Conservation (phyloP, 495 filamentous ascomycete species). For the Aspergillus ostianus region DNA sequence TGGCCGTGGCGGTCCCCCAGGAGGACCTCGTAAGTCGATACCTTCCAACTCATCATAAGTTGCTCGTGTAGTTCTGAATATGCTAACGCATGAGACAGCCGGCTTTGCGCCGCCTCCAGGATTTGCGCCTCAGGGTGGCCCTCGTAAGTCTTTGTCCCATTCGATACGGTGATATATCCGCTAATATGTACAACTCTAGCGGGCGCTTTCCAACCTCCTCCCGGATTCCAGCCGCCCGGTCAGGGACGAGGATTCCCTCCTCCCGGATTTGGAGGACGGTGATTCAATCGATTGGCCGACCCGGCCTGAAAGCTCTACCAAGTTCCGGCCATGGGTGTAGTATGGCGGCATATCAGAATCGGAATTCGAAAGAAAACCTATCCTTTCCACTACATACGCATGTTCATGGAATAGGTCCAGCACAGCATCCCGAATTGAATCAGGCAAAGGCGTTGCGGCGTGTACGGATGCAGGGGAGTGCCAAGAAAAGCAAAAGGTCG, state of each 20-base stretch:
- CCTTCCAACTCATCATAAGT: background rate
- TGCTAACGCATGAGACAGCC: conserved; percentile 32
- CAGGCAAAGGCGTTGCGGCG: conserved; percentile 50
- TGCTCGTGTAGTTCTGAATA: background rate
- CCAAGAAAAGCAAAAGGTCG: conserved; percentile 26
- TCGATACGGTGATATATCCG: conserved; percentile 3
- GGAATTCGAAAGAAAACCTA: conserved; percentile 1
- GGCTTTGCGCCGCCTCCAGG: conserved; percentile 65
- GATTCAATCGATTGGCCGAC: conserved; percentile 28
- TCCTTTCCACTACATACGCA: conserved; percentile 11
- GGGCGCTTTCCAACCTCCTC: conserved; percentile 66
- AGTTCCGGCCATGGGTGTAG: conserved; percentile 12
- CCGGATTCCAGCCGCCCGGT: conserved; percentile 63
- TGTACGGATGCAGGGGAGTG: conserved; percentile 42
- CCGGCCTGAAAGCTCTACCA: conserved; percentile 2
- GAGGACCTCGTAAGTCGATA: conserved; percentile 59
- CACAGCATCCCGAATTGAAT: conserved; percentile 32
- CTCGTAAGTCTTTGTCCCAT: conserved; percentile 49
- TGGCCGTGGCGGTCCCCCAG: conserved; percentile 67
- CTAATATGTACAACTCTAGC: conserved; percentile 35
- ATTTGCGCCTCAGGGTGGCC: conserved; percentile 57
- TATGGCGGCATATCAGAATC: conserved; percentile 11
- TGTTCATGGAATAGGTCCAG: conserved; percentile 22
- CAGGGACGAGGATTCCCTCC: conserved; percentile 70
- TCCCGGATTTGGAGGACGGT: conserved; percentile 76